Conservation (phyloP, 441 rosid genomes). For the Populus hybrid region DNA sequence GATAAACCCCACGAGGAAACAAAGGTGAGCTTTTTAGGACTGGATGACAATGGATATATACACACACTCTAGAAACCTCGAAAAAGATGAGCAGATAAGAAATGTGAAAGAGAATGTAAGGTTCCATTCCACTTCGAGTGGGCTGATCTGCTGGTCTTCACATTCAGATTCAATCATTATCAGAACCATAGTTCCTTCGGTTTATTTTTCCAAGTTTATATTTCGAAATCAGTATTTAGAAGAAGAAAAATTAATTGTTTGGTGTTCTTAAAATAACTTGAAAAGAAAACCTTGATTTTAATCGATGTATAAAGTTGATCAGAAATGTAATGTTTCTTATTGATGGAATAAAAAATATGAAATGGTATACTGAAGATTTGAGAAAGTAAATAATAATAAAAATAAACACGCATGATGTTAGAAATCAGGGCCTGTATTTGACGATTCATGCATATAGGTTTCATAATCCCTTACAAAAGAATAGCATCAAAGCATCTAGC, state of each 20-base stretch:
- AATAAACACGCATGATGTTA: too few relatives aligned
- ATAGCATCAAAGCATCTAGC: constrained; percentile 34
- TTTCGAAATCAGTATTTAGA: too few relatives aligned
- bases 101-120: constrained; percentile 17
- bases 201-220: background rate
- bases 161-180: constrained; percentile 25
- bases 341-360: too few relatives aligned
- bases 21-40: constrained; percentile 29
- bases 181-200: constrained; percentile 18
- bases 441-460: background rate
- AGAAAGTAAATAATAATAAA: too few relatives aligned
- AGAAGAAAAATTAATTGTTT: too few relatives aligned
- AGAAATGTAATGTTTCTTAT: too few relatives aligned
- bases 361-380: background rate
- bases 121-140: constrained; percentile 15
- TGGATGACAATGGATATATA: background rate
- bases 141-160: constrained; percentile 9
- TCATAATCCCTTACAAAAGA: background rate
- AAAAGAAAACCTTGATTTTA: too few relatives aligned
- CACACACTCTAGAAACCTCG: constrained; percentile 25
- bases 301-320: background rate
- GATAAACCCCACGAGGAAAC: constrained; percentile 33
- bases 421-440: background rate
- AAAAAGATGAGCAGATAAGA: constrained; percentile 21
- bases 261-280: background rate